Evolutionary conservation across 2,329 filamentous ascomycete genomes (phyloP), one percentile per base, ranked within the genome.

Genomic region (Aspergillus clavatus): DNA sequence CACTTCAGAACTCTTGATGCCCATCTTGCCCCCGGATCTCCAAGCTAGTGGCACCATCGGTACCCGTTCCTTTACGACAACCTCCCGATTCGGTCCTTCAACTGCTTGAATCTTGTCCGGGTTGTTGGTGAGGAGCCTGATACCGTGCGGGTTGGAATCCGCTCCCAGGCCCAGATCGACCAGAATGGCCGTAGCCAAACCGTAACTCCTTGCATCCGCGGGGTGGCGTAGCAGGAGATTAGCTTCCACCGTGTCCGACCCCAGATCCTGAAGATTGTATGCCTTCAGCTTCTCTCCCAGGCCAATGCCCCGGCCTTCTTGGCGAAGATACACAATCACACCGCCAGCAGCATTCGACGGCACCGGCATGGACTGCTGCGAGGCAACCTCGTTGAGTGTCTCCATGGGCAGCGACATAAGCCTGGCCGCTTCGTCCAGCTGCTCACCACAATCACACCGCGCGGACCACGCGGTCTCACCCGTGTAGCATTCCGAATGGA

Each of bases 391-490:
- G 11, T 55, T 49, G 16, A 67, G 47, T 1, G 63, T 57, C 22
- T 68, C 59, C 21, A 68, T 63, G 0, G 75, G 83, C 22, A 89
- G 73, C 12, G 86, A 85, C 93, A 98, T 98, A 2, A 98, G 73
- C 21, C 93, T 80, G 1, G 91, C 93, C 1, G 93, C 93, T 72
- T 98, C 93, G 66, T 98, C 93, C 2, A 98, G 78, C 67, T 98
- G 93, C 71, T 98, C 93, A 45, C 93, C 93, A 66, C 93, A 98
- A 71, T 98, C 93, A 72, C 93, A 98, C 22, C 93, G 83, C 27
- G 93, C 91, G 6, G 90, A 96, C 93, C 93, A 97, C 1, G 94
- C 93, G 1, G 93, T 98, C 74, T 98, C 93, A 47, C 93, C 93
- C 0, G 93, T 98, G 69, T 98, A 98, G 72, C 93, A 98, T 69